Evolutionary conservation across 108 stramenopile species (phyloP), one percentile per base, ranked within the genome.

Genomic region (Aurantiochytrium sp.): DNA sequence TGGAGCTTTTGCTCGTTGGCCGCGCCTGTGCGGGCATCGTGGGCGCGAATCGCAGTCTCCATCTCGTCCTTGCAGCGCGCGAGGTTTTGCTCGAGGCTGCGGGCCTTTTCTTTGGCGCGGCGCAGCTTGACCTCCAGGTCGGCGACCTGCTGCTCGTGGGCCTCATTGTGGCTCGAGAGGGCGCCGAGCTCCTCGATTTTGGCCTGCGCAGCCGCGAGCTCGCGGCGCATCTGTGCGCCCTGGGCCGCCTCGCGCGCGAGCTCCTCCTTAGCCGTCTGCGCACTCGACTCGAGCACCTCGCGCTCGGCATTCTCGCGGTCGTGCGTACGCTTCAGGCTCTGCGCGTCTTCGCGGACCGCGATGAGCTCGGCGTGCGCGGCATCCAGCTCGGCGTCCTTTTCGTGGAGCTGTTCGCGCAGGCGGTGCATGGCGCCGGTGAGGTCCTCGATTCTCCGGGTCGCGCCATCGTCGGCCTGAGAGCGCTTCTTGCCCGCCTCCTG

Each of bases 41-140:
- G 39, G 19, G 73, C 73, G 6, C 45, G 42, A 48, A 81, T 41
- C 8, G 4, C 73, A 17, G 73, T 48, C 42, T 81, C 45, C 73
- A 81, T 81, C 24, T 81, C 73, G 27, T 81, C 45, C 73, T 81
- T 48, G 73, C 73, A 81, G 39, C 73, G 73, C 39, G 45, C 39
- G 24, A 81, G 45, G 12, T 22, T 48, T 30, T 81, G 73, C 39
- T 81, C 73, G 27, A 81, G 45, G 24, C 24, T 48, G n/a, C 45
- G 39, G 39, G 30, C 15, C 45, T 48, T 41, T 34, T 65, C 59
- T 34, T 65, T 65, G 59, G 32, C 34, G 34, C 59, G 59, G 22
- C 59, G 59, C 59, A 65, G 19, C 59, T 65, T 65, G 15, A 65
- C 19, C 27, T 65, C 59, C 22, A 65, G 27, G 34, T 65, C 59